Evolutionary conservation across 805 yeast genomes (phyloP).

Genomic region (Hanseniaspora taiwanica): DNA sequence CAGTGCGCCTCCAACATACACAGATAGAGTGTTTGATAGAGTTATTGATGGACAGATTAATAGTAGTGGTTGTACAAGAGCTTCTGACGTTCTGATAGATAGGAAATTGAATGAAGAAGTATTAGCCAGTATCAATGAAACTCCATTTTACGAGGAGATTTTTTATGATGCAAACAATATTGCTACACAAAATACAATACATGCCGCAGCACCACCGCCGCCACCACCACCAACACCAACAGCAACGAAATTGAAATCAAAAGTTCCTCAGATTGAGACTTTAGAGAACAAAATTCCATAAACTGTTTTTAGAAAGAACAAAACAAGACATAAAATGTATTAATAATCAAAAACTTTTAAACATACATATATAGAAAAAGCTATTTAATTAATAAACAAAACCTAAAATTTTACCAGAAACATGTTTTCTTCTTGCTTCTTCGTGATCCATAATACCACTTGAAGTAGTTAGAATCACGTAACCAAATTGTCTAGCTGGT

Average conservation of each 20-base stretch:
- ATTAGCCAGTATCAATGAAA: not conserved
- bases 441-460: conserved; percentile 99
- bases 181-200: not conserved
- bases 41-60: not conserved
- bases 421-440: conserved; percentile 99
- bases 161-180: not conserved
- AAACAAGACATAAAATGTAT: no score
- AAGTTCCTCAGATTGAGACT: no score
- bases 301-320: no score
- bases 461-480: conserved; percentile 93
- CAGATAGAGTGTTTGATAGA: conserved; percentile 55
- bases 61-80: not conserved
- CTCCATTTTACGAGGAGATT: not conserved
- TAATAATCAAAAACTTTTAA: no score
- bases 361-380: conserved; percentile 6
- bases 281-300: no score
- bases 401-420: conserved; percentile 96
- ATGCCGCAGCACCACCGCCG: not conserved
- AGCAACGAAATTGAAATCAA: not conserved
- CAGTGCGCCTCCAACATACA: conserved; percentile 68
- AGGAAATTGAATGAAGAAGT: not conserved
- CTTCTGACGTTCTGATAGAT: not conserved
- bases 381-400: conserved; percentile 64
- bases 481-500: conserved; percentile 99
- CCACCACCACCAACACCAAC: conserved; percentile 1